Base-by-base conservation (phyloP, 441 rosid genomes). In the Eugenia klotzschiana region DNA sequence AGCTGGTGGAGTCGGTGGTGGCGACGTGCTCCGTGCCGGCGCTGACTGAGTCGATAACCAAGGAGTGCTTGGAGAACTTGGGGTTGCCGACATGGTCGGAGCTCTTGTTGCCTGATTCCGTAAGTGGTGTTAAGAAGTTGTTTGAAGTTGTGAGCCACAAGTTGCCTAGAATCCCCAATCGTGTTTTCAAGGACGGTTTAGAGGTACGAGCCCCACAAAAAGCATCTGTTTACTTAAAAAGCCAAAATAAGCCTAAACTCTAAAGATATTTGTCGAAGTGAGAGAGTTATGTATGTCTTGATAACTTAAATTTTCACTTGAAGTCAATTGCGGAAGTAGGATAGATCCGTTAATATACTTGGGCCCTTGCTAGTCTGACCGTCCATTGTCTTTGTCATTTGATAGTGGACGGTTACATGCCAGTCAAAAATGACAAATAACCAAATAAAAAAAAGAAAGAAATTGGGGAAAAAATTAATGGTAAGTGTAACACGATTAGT, bases 1-100 rank as follows among this genome's bases (percentile, higher is more conserved):
- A 87, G 12, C 77, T 91, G 84, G 91, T 91, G 8, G 80, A 80
- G 43, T 86, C 89, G 7, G n/a, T 91, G 89, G 90, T 89, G 20
- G 83, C 85, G 13, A 85, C 51, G 10, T 11, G 88, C 60, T 79
- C 89, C 3, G 87, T 81, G 3, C 40, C 86, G 82, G 87, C 83
- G 13, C 26, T 88, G 81, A 91, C 90, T 0, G 87, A 90, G 53
- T 89, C 92, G 6, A 69, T 89, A 3, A 56, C 27, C 40, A n/a
- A 29, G 8, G 87, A 69, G 16, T n/a, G 22, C 33, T 77, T 84
- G 0, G 22, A 81, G 49, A 85, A 86, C 55, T 29, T 89, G 3
- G 90, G 90, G 54, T 84, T 85, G 72, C 12, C 69, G 3, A 80
- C 56, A 16, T 90, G 86, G 91, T 13, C 82, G 12, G 86, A 87